Conservation (phyloP, 148 eudicot genomes). For the Nepenthes gracilis region DNA sequence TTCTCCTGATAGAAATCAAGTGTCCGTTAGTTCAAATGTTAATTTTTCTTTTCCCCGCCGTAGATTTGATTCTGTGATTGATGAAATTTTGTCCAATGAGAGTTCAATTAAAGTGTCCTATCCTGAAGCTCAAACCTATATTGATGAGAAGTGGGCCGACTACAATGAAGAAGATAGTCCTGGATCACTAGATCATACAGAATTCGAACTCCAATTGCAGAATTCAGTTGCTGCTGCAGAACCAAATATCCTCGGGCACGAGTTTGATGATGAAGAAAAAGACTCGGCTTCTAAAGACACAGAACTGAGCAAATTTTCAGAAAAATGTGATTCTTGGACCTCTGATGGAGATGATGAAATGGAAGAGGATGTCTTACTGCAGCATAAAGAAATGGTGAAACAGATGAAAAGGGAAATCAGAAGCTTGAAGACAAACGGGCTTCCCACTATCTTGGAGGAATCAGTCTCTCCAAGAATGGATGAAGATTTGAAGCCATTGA, state of each 20-base stretch:
- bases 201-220: neutral
- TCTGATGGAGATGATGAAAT: slow-evolving; percentile 1
- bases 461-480: slow-evolving; percentile 53
- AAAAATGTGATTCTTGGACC: neutral
- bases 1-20: slow-evolving; percentile 7
- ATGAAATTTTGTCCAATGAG: neutral
- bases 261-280: neutral
- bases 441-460: slow-evolving; percentile 86
- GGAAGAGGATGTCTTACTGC: slow-evolving; percentile 37
- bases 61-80: neutral
- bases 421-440: slow-evolving; percentile 35
- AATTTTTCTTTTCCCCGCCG: neutral
- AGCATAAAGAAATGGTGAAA: slow-evolving; percentile 48
- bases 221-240: neutral
- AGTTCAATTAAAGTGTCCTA: neutral
- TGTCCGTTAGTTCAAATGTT: slow-evolving; percentile 11
- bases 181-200: slow-evolving; percentile 2
- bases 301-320: slow-evolving; percentile 7
- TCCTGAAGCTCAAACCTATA: slow-evolving; percentile 5
- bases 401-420: slow-evolving; percentile 77
- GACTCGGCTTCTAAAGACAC: neutral
- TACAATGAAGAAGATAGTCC: slow-evolving; percentile 12
- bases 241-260: neutral
- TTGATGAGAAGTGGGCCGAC: slow-evolving; percentile 9
- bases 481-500: slow-evolving; percentile 75